Evolutionary conservation across 2,329 filamentous ascomycete genomes (phyloP).

Genomic region (Aureobasidium mangrovei): DNA sequence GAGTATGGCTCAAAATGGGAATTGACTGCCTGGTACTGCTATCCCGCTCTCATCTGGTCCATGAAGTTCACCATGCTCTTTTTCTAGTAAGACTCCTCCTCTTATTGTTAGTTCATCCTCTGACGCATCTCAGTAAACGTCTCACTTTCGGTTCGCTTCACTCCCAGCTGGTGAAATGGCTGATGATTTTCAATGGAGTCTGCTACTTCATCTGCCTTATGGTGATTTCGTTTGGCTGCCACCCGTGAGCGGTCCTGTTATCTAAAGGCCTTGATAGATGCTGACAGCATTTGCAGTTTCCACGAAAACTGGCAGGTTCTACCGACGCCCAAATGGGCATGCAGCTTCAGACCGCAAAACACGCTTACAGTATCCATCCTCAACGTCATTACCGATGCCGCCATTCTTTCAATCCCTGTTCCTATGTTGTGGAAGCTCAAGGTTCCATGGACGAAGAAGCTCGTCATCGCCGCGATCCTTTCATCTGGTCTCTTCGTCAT

Average conservation of each 20-base stretch:
- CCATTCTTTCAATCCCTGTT: conserved; percentile 27
- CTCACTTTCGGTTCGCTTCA: conserved; percentile 26
- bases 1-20: conserved; percentile 29
- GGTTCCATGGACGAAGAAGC: conserved; percentile 23
- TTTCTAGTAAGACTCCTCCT: conserved; percentile 17
- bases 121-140: conserved; percentile 17
- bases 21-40: conserved; percentile 32
- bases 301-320: conserved; percentile 22
- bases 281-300: conserved; percentile 21
- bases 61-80: conserved; percentile 15
- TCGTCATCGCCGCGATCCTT: conserved; percentile 26
- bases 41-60: conserved; percentile 13
- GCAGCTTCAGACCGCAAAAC: conserved; percentile 24
- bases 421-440: conserved; percentile 27
- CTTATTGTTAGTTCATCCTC: neutral
- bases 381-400: conserved; percentile 27
- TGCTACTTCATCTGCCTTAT: neutral
- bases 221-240: conserved; percentile 18
- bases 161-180: conserved; percentile 23
- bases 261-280: conserved; percentile 22
- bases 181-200: conserved; percentile 6
- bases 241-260: conserved; percentile 25
- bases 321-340: conserved; percentile 21
- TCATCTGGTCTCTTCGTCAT: conserved; percentile 30
- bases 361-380: conserved; percentile 23